A percentile compares a stretch with the other conserved stretches of the same genome.
Evolutionary conservation across 2,329 filamentous ascomycete genomes (phyloP).

Genomic region (Dactylellina leptospora): DNA sequence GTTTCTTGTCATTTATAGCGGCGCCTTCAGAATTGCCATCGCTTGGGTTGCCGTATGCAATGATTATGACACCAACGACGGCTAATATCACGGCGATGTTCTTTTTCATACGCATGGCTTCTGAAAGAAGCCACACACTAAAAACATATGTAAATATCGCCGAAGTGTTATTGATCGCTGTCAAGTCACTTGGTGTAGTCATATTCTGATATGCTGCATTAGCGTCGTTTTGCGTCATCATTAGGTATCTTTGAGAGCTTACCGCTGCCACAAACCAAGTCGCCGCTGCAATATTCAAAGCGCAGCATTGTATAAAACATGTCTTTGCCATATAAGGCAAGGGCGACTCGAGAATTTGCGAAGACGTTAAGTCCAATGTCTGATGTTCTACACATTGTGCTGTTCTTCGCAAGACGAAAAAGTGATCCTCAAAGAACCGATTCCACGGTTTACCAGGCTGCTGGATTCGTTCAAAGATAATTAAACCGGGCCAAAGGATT

Average conservation of each 20-base stretch:
- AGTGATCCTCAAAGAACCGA: constrained; percentile 46
- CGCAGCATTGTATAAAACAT: constrained; percentile 49
- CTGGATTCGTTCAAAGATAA: constrained; percentile 24
- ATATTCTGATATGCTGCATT: constrained; percentile 26
- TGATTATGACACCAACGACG: constrained; percentile 35
- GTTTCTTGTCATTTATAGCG: constrained; percentile 13
- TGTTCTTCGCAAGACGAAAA: constrained; percentile 32
- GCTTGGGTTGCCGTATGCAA: constrained; percentile 41
- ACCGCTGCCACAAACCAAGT: constrained; percentile 49
- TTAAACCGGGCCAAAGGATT: constrained; percentile 38
- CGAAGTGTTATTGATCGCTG: constrained; percentile 49
- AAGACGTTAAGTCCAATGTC: constrained; percentile 36
- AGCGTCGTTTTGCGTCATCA: not conserved
- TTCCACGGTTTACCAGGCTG: constrained; percentile 36
- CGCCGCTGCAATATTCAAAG: constrained; percentile 36
- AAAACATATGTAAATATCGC: constrained; percentile 51
- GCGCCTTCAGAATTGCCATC: constrained; percentile 14
- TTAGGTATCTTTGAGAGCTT: not conserved
- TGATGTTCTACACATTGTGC: constrained; percentile 44
- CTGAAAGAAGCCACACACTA: constrained; percentile 48
- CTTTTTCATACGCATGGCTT: constrained; percentile 47
- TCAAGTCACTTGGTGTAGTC: constrained; percentile 46
- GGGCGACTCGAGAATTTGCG: constrained; percentile 25
- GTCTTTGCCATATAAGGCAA: constrained; percentile 38
- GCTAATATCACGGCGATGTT: constrained; percentile 38